Base-by-base conservation (phyloP, 2,329 filamentous ascomycete species). In the Monosporascus sp. region DNA sequence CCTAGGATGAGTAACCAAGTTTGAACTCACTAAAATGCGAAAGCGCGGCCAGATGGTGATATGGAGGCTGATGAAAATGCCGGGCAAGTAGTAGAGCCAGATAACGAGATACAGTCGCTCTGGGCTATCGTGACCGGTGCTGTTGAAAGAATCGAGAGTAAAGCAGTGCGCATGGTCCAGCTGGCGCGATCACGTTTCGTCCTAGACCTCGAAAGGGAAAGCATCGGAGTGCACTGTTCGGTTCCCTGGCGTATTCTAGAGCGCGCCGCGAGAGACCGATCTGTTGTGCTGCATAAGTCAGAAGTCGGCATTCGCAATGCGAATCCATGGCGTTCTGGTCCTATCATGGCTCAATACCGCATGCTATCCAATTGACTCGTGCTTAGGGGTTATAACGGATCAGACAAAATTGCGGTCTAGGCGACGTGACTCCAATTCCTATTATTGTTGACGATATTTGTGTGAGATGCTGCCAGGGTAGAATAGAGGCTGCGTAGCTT, bases 31-130 rank as follows among this genome's bases (percentile, higher is more conserved):
- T 57, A 64, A 58, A 64, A 52, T 44, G 62, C 64, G 25, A 55
- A 61, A 18, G 70, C 57, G 48, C 56, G 57, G 52, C 52, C 63
- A 49, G 62, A 63, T 49, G 68, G 71, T 31, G 70, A 73, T 37
- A 74, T 63, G 18, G 64, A 72, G 22, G 71, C 68, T 38, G 63
- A 57, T 25, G 65, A 59, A 56, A 73, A 74, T 35, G 71, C 70
- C 47, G 68, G 57, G 48, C 71, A 74, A 25, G 64, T 55, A 41
- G 61, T 67, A 25, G 71, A 73, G 14, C 60, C 62, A 37, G 65
- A 60, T 22, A 74, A 64, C 37, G 71, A 63, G 43, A 74, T 67
- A 53, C 71, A 74, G 43, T 55, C 41, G 15, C 51, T 50, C 54
- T 59, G 55, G 35, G 65, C 65, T 53, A 62, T 58, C 4, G 60